phyloP scores from a whole-genome alignment of 2,329 filamentous ascomycete species.

The Ophiobolus disseminans region DNA sequence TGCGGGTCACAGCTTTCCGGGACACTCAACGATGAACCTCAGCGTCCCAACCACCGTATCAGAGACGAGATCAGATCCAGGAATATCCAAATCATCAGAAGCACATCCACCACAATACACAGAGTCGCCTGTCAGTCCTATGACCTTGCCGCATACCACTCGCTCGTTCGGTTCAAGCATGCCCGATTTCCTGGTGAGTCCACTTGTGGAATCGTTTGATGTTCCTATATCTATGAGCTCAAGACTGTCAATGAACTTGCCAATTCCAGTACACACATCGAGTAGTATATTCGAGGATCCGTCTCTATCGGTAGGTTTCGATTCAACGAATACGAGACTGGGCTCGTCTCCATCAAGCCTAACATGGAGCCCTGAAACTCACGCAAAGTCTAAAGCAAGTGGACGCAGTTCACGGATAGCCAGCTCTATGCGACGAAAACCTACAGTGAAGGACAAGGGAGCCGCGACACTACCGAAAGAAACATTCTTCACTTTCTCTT shows the following conservation, averaged over 20 bases:
- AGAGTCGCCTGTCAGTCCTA: conserved; percentile 33
- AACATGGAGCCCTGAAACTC: conserved; percentile 20
- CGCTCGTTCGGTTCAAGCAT: conserved; percentile 16
- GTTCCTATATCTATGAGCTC: conserved; percentile 30
- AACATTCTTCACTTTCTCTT: conserved; percentile 40
- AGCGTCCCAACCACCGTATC: conserved; percentile 18
- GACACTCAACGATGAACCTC: conserved; percentile 22
- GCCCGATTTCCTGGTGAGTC: conserved; percentile 25
- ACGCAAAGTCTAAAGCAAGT: conserved; percentile 22
- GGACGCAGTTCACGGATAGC: conserved; percentile 30
- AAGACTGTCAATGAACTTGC: conserved; percentile 30
- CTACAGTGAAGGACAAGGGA: conserved; percentile 22
- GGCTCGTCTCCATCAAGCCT: conserved; percentile 24
- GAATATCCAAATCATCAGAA: conserved; percentile 5
- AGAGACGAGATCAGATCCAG: conserved; percentile 12
- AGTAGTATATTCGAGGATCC: conserved; percentile 14
- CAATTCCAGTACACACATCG: conserved; percentile 28
- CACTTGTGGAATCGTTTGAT: conserved; percentile 31
- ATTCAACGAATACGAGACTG: conserved; percentile 14
- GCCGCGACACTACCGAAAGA: conserved; percentile 35
- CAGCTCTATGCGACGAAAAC: conserved; percentile 31
- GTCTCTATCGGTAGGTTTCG: conserved; percentile 19
- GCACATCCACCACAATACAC: conserved; percentile 25
- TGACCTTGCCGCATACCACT: conserved; percentile 8
- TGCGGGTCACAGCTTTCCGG: conserved; percentile 19